A percentile compares a stretch with the other conserved stretches of the same genome.
phyloP scores from a whole-genome alignment of 257 asterid genomes.

The Voacanga thouarsii region DNA sequence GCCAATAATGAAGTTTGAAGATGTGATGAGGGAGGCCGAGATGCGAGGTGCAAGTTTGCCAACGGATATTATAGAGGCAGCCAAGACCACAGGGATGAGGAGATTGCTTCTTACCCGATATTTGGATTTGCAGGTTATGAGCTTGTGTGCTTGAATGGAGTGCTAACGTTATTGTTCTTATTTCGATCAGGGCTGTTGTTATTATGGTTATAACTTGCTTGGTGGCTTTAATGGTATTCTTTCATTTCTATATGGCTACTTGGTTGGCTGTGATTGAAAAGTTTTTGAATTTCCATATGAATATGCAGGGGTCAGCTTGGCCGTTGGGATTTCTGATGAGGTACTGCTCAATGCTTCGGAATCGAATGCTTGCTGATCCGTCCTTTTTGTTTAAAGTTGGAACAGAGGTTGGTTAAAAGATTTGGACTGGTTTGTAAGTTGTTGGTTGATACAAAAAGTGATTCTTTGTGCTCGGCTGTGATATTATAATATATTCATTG shows the following conservation, averaged over 20 bases:
- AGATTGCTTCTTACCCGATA: conserved; percentile 65
- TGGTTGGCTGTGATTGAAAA: neutral
- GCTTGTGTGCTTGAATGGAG: neutral
- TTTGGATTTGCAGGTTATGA: conserved; percentile 62
- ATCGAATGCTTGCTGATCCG: conserved; percentile 94
- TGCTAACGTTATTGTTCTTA: neutral
- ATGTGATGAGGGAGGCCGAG: conserved; percentile 61
- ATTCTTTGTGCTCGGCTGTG: neutral
- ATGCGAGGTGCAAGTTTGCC: conserved; percentile 66
- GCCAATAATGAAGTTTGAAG: conserved; percentile 63
- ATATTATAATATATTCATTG: neutral
- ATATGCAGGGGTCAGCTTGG: conserved; percentile 71
- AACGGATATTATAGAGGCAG: conserved; percentile 80
- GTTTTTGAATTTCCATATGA: neutral
- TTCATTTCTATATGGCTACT: neutral
- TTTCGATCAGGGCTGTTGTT: neutral
- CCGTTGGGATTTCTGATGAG: conserved; percentile 83
- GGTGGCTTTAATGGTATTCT: neutral
- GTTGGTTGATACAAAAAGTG: neutral
- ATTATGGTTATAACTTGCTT: neutral
- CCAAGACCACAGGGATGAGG: conserved; percentile 64
- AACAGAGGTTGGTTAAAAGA: conserved; percentile 63
- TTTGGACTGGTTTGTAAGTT: conserved; percentile 9
- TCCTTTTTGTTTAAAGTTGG: conserved; percentile 93
- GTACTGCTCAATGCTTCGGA: conserved; percentile 69